Evolutionary conservation across 139 green algal species (phyloP).

Genomic region (Tetradesmus lagerheimii): DNA sequence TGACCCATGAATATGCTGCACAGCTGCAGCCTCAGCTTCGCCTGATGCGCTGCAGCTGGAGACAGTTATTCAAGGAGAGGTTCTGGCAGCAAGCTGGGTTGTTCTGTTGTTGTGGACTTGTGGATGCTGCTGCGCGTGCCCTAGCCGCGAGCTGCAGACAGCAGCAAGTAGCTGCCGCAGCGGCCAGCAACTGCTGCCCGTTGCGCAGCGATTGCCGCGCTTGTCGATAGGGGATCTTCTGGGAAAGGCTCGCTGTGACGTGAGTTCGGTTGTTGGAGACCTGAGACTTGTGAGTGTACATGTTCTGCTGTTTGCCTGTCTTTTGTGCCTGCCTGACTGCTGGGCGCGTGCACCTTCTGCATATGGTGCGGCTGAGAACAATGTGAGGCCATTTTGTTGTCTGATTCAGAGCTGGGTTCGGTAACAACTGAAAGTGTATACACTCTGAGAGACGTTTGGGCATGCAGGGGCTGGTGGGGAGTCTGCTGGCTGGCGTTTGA

Average conservation of each 20-base stretch:
- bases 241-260: background rate
- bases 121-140: background rate
- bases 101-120: background rate
- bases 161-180: background rate
- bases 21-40: background rate
- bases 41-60: background rate
- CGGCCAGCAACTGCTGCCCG: constrained; percentile 16
- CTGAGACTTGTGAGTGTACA: background rate
- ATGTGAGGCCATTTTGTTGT: background rate
- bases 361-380: background rate
- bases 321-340: background rate
- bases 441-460: too few relatives aligned
- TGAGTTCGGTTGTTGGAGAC: background rate
- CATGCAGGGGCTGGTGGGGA: too few relatives aligned
- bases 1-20: background rate
- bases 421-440: background rate
- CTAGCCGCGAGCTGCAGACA: background rate
- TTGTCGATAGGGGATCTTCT: background rate
- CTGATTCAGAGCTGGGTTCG: background rate
- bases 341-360: background rate
- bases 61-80: background rate
- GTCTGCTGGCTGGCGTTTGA: too few relatives aligned
- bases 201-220: background rate
- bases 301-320: background rate
- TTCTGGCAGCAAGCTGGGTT: too few relatives aligned